Evolutionary conservation across 2,329 filamentous ascomycete species (phyloP).

Genomic region (Claviceps sp.): DNA sequence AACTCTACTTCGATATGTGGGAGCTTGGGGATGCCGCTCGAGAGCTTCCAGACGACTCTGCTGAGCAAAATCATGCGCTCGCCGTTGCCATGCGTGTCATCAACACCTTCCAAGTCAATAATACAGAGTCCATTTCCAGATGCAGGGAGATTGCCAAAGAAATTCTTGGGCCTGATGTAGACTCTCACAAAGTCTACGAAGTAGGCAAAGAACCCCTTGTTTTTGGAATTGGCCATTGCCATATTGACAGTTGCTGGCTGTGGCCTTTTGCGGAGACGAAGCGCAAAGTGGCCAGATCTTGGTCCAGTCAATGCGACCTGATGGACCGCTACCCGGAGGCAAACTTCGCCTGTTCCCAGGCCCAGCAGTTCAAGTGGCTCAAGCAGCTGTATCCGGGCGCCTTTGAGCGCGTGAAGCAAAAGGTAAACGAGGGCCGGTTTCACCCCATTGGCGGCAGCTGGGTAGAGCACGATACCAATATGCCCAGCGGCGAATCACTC

Average conservation of each 20-base stretch:
- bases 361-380: constrained; percentile 97
- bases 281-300: constrained; percentile 87
- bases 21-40: constrained; percentile 85
- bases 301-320: constrained; percentile 91
- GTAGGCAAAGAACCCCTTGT: constrained; percentile 62
- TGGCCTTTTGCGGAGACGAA: constrained; percentile 98
- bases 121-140: constrained; percentile 63
- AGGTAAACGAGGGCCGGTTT: constrained; percentile 82
- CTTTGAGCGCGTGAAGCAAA: constrained; percentile 80
- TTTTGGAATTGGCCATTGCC: constrained; percentile 85
- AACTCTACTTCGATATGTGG: constrained; percentile 86
- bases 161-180: constrained; percentile 69
- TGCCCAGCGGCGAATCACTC: constrained; percentile 90
- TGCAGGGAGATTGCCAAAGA: constrained; percentile 71
- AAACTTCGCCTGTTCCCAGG: constrained; percentile 83
- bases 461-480: constrained; percentile 97
- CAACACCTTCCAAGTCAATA: constrained; percentile 71
- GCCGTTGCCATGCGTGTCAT: constrained; percentile 80
- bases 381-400: constrained; percentile 78
- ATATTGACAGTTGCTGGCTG: constrained; percentile 97
- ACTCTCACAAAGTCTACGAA: constrained; percentile 75
- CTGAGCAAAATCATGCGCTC: constrained; percentile 78
- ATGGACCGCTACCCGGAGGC: constrained; percentile 93
- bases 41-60: constrained; percentile 79
- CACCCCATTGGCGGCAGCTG: constrained; percentile 94